Evolutionary conservation across 208 protist species (phyloP).

Genomic region (Trypanosoma conorhini): DNA sequence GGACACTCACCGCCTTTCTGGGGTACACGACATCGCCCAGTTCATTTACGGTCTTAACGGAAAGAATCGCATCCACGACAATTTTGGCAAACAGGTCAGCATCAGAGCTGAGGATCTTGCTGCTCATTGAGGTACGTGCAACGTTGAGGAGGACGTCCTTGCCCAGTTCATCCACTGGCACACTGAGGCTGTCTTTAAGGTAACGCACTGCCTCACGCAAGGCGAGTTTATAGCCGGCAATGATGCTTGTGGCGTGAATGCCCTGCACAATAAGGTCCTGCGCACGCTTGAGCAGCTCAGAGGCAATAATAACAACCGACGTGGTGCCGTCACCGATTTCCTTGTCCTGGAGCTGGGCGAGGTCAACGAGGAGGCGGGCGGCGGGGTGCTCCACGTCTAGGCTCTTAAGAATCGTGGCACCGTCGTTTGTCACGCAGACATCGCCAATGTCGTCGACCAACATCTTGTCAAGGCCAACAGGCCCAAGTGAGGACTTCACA

Average conservation of each 20-base stretch:
- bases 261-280: constrained; percentile 97
- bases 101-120: constrained; percentile 98
- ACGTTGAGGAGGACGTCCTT: constrained; percentile 97
- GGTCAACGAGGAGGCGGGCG: constrained; percentile 99
- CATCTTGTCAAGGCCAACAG: constrained; percentile 99
- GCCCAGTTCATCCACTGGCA: constrained; percentile 88
- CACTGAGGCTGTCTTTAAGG: constrained; percentile 92
- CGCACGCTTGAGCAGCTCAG: constrained; percentile 99
- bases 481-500: constrained; percentile 99
- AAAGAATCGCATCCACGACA: constrained; percentile 92
- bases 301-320: constrained; percentile 98
- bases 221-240: constrained; percentile 94
- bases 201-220: constrained; percentile 95
- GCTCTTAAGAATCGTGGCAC: constrained; percentile 99
- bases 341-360: constrained; percentile 99
- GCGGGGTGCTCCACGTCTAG: constrained; percentile 99
- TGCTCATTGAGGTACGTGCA: constrained; percentile 99
- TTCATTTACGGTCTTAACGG: constrained; percentile 92
- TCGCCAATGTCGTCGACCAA: constrained; percentile 80
- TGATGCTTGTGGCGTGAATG: constrained; percentile 99
- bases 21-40: constrained; percentile 96
- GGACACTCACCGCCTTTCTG: constrained; percentile 97
- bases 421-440: constrained; percentile 99
- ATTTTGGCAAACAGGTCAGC: constrained; percentile 98
- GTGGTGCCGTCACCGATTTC: constrained; percentile 99